Percentiles rank a stretch among this genome's conserved stretches.
phyloP scores from a whole-genome alignment of 2,329 filamentous ascomycete genomes.

The Exophiala spinifera region DNA sequence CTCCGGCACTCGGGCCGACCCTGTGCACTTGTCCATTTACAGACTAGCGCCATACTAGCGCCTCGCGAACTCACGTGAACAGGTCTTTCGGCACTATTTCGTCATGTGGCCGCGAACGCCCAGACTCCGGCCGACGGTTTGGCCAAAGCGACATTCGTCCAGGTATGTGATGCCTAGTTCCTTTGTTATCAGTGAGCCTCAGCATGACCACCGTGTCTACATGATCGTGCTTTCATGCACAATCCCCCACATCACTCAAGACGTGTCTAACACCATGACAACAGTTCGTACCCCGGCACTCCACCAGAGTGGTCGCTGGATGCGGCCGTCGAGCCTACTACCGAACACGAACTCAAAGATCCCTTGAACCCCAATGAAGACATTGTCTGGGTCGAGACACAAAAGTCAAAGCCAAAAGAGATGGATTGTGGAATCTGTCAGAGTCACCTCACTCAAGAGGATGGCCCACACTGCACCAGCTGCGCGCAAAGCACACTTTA shows the following conservation, averaged over 20 bases:
- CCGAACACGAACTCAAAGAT: constrained; percentile 17
- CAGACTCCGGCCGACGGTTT: constrained; percentile 1
- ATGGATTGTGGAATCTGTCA: constrained; percentile 20
- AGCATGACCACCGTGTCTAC: constrained; percentile 12
- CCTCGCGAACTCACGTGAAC: constrained; percentile 8
- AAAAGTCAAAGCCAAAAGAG: constrained; percentile 4
- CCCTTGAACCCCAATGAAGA: constrained; percentile 38
- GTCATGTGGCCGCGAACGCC: constrained; percentile 14
- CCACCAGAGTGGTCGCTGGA: constrained; percentile 26
- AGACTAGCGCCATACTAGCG: constrained; percentile 5
- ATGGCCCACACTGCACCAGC: constrained; percentile 56
- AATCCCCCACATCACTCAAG: background rate
- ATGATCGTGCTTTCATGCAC: constrained; percentile 16
- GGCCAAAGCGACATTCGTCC: background rate
- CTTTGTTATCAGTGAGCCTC: background rate
- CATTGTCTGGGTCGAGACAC: constrained; percentile 50
- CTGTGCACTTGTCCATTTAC: constrained; percentile 5
- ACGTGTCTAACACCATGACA: constrained; percentile 21
- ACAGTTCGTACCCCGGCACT: constrained; percentile 13
- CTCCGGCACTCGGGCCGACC: constrained; percentile 6
- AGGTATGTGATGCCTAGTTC: constrained; percentile 11
- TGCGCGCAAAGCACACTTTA: constrained; percentile 70
- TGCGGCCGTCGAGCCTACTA: constrained; percentile 18
- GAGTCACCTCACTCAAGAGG: constrained; percentile 10
- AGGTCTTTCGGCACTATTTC: constrained; percentile 3